Evolutionary conservation across 768 basidiomycete species (phyloP), one percentile per base, ranked within the genome.

Genomic region (Chalciporus chontae): DNA sequence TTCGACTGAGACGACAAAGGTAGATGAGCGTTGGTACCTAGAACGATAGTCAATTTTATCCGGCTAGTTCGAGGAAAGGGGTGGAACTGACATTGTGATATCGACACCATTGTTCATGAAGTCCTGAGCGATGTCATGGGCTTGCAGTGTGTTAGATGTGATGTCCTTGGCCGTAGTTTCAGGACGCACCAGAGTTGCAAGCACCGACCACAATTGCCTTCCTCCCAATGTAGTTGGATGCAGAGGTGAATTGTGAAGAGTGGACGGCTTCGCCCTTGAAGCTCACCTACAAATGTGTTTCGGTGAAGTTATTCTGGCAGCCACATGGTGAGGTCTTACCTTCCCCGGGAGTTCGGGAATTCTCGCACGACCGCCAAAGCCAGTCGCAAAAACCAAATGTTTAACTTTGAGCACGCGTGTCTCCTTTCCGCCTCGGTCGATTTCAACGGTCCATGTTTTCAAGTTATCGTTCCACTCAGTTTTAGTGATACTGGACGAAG

Each of bases 201-300:
- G 84, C 77, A 13, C 86, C 85, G 3, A 88, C 70, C n/a, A 87
- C 71, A 1, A 86, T 71, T 5, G 78, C 83, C 56, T 80, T 84
- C 70, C 86, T 85, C 7, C 83, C 83, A 6, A 66, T 50, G 55
- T 78, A 76, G 27, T 76, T 77, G 2, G 65, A 53, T 0, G 79
- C 79, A 5, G 69, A 68, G 18, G 71, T 76, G 62, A 80, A 79
- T 17, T 73, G 52, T 1, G 70, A 69, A 0, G 84, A 81, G 60
- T 87, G 86, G 1, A 77, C 38, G 1, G 73, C 54, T 38, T 72
- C 60, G 4, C 85, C 85, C 55, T 77, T 77, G 69, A 80, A 87
- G 9, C 58, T 58, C 21, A 74, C 76, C 75, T 78, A 36, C 0
- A 3, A 38, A 11, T 0, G 7, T 1, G 40, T 24, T 15, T 56